A percentile compares a stretch with the other conserved stretches of the same genome.
phyloP scores from a whole-genome alignment of 768 basidiomycete species.

The Boletus sp. region DNA sequence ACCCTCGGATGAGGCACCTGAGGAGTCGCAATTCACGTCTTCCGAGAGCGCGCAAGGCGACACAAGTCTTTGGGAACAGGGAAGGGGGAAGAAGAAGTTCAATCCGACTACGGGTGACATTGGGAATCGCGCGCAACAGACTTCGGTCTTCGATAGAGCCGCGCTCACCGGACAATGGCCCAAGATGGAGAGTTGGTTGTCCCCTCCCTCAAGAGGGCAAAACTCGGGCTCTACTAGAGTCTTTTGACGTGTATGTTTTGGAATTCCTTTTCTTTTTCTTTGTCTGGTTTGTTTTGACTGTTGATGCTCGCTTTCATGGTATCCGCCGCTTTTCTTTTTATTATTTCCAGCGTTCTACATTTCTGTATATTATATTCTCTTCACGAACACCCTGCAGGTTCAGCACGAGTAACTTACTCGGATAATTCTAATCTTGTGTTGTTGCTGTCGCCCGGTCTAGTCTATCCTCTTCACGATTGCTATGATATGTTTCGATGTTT shows the following conservation, averaged over 20 bases:
- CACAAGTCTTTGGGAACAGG: conserved; percentile 23
- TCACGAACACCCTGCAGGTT: conserved; percentile 24
- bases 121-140: conserved; percentile 25
- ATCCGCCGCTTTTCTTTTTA: conserved; percentile 3
- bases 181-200: conserved; percentile 36
- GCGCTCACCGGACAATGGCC: conserved; percentile 31
- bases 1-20: conserved; percentile 8
- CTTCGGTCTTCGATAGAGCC: conserved; percentile 29
- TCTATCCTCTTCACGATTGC: conserved; percentile 3
- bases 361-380: conserved; percentile 28
- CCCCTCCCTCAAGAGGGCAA: conserved; percentile 30
- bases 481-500: conserved; percentile 15
- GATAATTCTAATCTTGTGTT: conserved; percentile 30
- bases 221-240: conserved; percentile 32
- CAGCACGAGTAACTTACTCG: conserved; percentile 34
- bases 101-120: conserved; percentile 12
- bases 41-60: conserved; percentile 7
- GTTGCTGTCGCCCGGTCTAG: conserved; percentile 14
- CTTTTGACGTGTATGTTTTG: conserved; percentile 20
- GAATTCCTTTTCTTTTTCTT: neutral
- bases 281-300: neutral
- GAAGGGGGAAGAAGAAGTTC: conserved; percentile 23
- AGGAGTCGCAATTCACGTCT: neutral
- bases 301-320: conserved; percentile 11
- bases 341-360: conserved; percentile 7